Evolutionary conservation across 1,284 basidiomycete species (phyloP), one percentile per base, ranked within the genome.

Genomic region (Ustilago trichophora): DNA sequence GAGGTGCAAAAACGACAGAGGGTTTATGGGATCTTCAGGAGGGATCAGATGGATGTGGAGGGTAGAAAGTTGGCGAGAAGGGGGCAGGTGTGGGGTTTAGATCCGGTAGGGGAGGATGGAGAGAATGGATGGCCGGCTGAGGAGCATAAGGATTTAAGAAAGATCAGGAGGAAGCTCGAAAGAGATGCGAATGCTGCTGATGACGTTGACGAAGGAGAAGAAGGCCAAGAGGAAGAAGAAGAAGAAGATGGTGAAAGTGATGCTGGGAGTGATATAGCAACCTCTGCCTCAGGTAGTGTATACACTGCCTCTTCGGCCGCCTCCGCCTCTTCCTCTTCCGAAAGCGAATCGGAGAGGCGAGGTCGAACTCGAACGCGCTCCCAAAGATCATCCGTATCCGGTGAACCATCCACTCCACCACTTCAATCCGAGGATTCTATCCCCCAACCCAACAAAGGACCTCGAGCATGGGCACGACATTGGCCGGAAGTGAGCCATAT

Each of bases 1-100:
- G 65, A 68, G 32, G n/a, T 9, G 36, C 27, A 1, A n/a, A 52
- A 29, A 22, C 25, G 65, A 11, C 54, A 58, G 47, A 44, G 65
- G 35, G 34, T 68, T 2, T 62, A 43, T 19, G 50, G 43, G 3
- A 52, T 68, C 49, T 32, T 42, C 3, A 25, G 35, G 0, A 40
- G 41, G 16, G 49, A 56, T 33, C 13, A 13, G 6, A 12, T n/a
- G 9, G 15, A 5, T 25, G 53, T 51, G 26, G 25, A 3, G 26
- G n/a, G n/a, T n/a, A 27, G 12, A 10, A 51, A 21, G 48, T 36
- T 55, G 19, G 13, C 9, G 12, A 42, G 19, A 18, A 51, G 64
- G 26, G 18, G 7, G n/a, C 7, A 3, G 31, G 16, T 67, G 3
- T 67, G 64, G 64, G 57, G 64, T 2, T 21, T 11, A 0, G 44